Percentiles rank a stretch among this genome's conserved stretches.
These are phyloP conservation scores for Penicillium sp. DNA, from an alignment of 2,329 filamentous ascomycete species.

Conservation along the genomic window DNA sequence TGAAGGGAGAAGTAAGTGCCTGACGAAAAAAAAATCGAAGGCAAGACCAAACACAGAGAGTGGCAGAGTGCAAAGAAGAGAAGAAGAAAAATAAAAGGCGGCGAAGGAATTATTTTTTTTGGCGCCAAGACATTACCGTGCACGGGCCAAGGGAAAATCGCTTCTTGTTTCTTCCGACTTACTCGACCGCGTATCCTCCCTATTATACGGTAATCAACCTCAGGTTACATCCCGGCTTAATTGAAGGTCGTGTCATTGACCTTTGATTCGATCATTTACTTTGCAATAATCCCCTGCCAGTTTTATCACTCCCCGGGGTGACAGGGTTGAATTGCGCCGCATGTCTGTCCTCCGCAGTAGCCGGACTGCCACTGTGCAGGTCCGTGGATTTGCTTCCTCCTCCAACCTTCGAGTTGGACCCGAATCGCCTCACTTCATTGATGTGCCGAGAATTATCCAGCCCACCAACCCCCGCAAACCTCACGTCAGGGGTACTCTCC, in stretches of 20 bases:
- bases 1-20: slow-evolving; percentile 23
- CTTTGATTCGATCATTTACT: not conserved
- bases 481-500: slow-evolving; percentile 72
- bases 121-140: slow-evolving; percentile 35
- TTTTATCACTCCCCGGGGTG: not conserved
- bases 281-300: not conserved
- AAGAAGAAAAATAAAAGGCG: slow-evolving; percentile 30
- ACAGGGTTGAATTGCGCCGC: slow-evolving; percentile 12
- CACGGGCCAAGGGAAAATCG: slow-evolving; percentile 44
- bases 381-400: slow-evolving; percentile 43
- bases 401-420: slow-evolving; percentile 52
- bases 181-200: slow-evolving; percentile 23
- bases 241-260: slow-evolving; percentile 7
- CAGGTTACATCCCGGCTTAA: slow-evolving; percentile 4
- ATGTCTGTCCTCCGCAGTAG: slow-evolving; percentile 42
- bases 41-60: slow-evolving; percentile 28
- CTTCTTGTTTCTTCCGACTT: slow-evolving; percentile 30
- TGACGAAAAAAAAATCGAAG: slow-evolving; percentile 31
- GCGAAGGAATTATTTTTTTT: slow-evolving; percentile 37
- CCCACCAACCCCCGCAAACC: slow-evolving; percentile 55
- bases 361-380: slow-evolving; percentile 39
- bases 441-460: slow-evolving; percentile 75
- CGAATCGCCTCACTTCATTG: slow-evolving; percentile 84
- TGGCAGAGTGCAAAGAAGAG: slow-evolving; percentile 35
- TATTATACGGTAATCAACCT: slow-evolving; percentile 14